Percentiles rank a stretch among this genome's conserved stretches.
Conservation (phyloP, 495 filamentous ascomycete species). For the Glonium stellatum region DNA sequence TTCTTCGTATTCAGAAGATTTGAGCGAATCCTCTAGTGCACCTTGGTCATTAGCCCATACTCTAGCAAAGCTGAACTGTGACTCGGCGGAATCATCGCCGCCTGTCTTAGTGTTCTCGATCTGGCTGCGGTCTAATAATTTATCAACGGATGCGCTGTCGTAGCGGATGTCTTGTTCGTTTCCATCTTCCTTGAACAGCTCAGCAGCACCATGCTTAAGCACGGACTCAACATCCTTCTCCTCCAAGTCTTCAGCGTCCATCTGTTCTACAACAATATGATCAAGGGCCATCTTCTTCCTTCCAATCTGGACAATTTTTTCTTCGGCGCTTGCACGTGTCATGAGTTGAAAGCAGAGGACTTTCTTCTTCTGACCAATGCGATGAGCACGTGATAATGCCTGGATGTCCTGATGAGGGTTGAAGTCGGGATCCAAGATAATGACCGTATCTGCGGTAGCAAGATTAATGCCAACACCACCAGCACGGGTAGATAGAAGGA, state of each 20-base stretch:
- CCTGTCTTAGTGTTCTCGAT: slow-evolving; percentile 62
- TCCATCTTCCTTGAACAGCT: slow-evolving; percentile 70
- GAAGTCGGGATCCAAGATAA: slow-evolving; percentile 96
- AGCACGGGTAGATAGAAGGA: slow-evolving; percentile 86
- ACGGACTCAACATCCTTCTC: slow-evolving; percentile 78
- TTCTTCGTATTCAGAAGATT: slow-evolving; percentile 46
- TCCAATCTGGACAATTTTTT: slow-evolving; percentile 94
- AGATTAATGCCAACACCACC: slow-evolving; percentile 97
- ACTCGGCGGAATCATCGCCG: slow-evolving; percentile 55
- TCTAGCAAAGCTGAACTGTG: slow-evolving; percentile 81
- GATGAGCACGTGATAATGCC: slow-evolving; percentile 85
- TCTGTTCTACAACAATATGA: slow-evolving; percentile 84
- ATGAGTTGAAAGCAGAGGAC: slow-evolving; percentile 92
- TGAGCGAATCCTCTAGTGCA: slow-evolving; percentile 52
- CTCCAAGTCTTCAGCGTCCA: slow-evolving; percentile 70
- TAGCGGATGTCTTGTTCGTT: slow-evolving; percentile 65
- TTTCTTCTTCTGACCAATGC: slow-evolving; percentile 92
- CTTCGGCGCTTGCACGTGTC: slow-evolving; percentile 80
- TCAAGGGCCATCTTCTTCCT: slow-evolving; percentile 92
- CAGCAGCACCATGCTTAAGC: slow-evolving; percentile 77
- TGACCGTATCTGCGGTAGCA: slow-evolving; percentile 94
- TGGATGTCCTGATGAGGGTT: slow-evolving; percentile 98
- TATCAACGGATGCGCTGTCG: slow-evolving; percentile 73
- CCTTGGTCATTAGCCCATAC: slow-evolving; percentile 83
- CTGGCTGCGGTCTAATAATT: slow-evolving; percentile 77